A percentile compares a stretch with the other conserved stretches of the same genome.
Conservation (phyloP, 139 green algal genomes). For the Yamagishiella unicocca region DNA sequence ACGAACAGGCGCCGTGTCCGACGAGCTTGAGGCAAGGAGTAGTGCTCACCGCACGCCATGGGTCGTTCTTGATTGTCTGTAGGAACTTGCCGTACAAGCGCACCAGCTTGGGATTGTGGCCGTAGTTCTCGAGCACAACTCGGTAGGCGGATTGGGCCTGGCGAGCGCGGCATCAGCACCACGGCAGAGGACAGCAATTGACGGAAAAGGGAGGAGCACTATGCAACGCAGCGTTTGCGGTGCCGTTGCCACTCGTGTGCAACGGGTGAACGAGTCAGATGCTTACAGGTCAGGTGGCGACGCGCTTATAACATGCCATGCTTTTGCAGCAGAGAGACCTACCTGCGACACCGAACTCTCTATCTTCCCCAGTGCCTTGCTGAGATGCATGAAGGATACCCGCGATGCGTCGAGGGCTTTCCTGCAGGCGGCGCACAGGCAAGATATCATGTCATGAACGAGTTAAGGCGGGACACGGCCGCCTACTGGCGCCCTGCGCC, state of each 20-base stretch:
- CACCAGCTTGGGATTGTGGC: slow-evolving; percentile 59
- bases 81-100: slow-evolving; percentile 68
- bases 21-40: neutral
- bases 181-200: neutral
- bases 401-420: neutral
- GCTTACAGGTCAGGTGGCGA: neutral
- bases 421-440: neutral
- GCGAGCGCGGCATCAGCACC: neutral
- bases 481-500: neutral
- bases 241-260: neutral
- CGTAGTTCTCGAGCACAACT: slow-evolving; percentile 62
- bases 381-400: slow-evolving; percentile 28
- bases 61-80: slow-evolving; percentile 63
- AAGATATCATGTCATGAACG: neutral
- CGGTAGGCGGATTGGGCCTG: slow-evolving; percentile 50
- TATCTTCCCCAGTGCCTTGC: slow-evolving; percentile 23
- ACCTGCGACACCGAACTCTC: slow-evolving; percentile 29
- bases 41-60: slow-evolving; percentile 46
- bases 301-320: neutral
- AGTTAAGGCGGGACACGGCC: neutral
- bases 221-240: neutral
- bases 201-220: neutral
- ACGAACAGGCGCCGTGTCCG: neutral
- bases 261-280: neutral
- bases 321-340: too few species aligned